These are phyloP conservation scores for Candida lessepsii DNA, from an alignment of 805 yeast genomes.

Conservation along the genomic window DNA sequence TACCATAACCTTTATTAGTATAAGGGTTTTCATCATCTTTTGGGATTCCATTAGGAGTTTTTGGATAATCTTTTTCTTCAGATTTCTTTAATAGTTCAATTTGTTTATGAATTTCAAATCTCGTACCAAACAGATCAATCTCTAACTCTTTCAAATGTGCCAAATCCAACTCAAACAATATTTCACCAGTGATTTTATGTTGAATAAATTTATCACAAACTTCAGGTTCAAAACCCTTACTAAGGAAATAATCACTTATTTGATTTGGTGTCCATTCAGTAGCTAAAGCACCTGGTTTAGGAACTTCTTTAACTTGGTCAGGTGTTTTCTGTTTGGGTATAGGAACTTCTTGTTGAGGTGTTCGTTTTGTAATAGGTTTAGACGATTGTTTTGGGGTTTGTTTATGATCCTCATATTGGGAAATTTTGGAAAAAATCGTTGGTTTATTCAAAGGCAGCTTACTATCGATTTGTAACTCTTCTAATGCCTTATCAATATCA, in stretches of 20 bases:
- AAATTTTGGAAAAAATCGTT: slow-evolving; percentile 3
- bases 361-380: not conserved
- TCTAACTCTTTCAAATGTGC: slow-evolving; percentile 88
- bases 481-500: slow-evolving; percentile 72
- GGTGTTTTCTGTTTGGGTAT: not conserved
- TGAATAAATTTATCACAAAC: slow-evolving; percentile 78
- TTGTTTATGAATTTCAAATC: slow-evolving; percentile 88
- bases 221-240: slow-evolving; percentile 67
- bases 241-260: slow-evolving; percentile 73
- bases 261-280: slow-evolving; percentile 81
- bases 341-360: slow-evolving; percentile 7
- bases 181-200: slow-evolving; percentile 87
- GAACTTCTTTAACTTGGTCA: no score
- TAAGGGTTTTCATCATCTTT: no score
- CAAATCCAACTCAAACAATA: slow-evolving; percentile 80
- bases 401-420: slow-evolving; percentile 4
- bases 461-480: slow-evolving; percentile 49
- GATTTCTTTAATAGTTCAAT: slow-evolving; percentile 62
- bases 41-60: not conserved
- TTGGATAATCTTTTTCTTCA: slow-evolving; percentile 4
- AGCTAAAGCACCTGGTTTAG: slow-evolving; percentile 26
- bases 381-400: not conserved
- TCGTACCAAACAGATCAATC: slow-evolving; percentile 88
- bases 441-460: slow-evolving; percentile 8
- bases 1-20: not conserved